Evolutionary conservation across 1,284 basidiomycete species (phyloP).

Genomic region (Earliella scabrosa): DNA sequence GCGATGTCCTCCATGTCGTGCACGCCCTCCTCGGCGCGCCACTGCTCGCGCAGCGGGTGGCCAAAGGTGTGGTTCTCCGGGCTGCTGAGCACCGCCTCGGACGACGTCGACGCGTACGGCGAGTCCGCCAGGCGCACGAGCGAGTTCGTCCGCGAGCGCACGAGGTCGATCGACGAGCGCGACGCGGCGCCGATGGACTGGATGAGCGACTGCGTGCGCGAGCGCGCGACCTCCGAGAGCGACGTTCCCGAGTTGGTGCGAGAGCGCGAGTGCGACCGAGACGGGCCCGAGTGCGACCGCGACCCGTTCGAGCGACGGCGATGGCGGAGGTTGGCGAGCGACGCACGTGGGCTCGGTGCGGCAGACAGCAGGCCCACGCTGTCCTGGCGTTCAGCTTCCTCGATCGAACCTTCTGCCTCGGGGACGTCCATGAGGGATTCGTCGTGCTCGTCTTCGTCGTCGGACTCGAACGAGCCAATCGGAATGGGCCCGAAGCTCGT

Average conservation of each 20-base stretch:
- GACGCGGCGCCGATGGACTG: constrained; percentile 66
- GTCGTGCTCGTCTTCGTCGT: constrained; percentile 43
- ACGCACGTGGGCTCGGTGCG: constrained; percentile 58
- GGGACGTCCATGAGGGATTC: constrained; percentile 54
- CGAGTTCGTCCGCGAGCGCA: constrained; percentile 54
- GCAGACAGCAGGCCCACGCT: constrained; percentile 64
- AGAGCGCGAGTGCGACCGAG: constrained; percentile 45
- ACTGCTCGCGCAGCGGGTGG: constrained; percentile 44
- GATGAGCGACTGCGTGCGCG: constrained; percentile 65
- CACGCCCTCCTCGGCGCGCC: constrained; percentile 26
- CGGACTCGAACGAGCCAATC: constrained; percentile 40
- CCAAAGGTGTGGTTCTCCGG: constrained; percentile 76
- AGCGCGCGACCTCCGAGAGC: constrained; percentile 48
- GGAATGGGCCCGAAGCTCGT: constrained; percentile 39
- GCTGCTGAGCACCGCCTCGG: constrained; percentile 51
- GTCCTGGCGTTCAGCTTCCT: constrained; percentile 71
- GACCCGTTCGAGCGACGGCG: constrained; percentile 37
- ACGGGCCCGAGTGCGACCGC: constrained; percentile 34
- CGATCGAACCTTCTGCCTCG: constrained; percentile 56
- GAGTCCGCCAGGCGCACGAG: constrained; percentile 55
- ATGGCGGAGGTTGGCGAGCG: constrained; percentile 52
- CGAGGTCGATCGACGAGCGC: constrained; percentile 61
- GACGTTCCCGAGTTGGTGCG: constrained; percentile 52
- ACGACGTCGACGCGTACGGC: constrained; percentile 48
- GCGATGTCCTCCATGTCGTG: constrained; percentile 27